A percentile compares a stretch with the other conserved stretches of the same genome.
phyloP scores from a whole-genome alignment of 495 filamentous ascomycete genomes.

The Hypomontagnella monticulosa region DNA sequence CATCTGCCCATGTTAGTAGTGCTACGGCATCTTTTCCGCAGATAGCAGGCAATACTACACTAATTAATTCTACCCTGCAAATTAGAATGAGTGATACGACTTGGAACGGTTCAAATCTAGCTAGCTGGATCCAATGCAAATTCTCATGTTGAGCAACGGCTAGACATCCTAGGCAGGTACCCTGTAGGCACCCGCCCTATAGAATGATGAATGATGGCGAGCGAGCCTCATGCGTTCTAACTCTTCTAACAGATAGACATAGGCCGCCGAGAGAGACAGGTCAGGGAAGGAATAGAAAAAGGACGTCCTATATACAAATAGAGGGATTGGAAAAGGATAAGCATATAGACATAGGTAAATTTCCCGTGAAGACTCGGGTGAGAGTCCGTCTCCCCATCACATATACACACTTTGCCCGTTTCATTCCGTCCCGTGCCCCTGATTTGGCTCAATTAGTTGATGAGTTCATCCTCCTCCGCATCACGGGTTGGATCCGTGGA shows the following conservation, averaged over 20 bases:
- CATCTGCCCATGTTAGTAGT: conserved; percentile 14
- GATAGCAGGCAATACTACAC: conserved; percentile 28
- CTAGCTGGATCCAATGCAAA: not conserved
- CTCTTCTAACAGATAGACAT: conserved; percentile 23
- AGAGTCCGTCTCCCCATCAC: conserved; percentile 1
- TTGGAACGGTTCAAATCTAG: not conserved
- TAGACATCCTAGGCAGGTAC: conserved; percentile 5
- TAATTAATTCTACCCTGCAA: not conserved
- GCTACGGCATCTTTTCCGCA: conserved; percentile 18
- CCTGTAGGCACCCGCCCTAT: conserved; percentile 2
- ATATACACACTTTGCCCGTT: conserved; percentile 3
- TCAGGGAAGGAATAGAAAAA: conserved; percentile 1
- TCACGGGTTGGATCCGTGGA: conserved; percentile 9
- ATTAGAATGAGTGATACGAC: not conserved
- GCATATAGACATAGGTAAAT: conserved; percentile 14
- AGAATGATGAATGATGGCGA: conserved; percentile 16
- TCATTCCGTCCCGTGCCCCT: conserved; percentile 5
- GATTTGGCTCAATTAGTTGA: not conserved
- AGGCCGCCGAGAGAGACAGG: conserved; percentile 3
- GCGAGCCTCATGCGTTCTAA: conserved; percentile 34
- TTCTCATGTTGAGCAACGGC: too few relatives aligned
- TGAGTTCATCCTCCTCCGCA: not conserved
- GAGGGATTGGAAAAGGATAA: conserved; percentile 8
- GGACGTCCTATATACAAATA: conserved; percentile 27
- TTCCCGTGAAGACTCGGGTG: conserved; percentile 12